Base-by-base conservation (phyloP, 331 rosid species). In the Prunus yedoensis region DNA sequence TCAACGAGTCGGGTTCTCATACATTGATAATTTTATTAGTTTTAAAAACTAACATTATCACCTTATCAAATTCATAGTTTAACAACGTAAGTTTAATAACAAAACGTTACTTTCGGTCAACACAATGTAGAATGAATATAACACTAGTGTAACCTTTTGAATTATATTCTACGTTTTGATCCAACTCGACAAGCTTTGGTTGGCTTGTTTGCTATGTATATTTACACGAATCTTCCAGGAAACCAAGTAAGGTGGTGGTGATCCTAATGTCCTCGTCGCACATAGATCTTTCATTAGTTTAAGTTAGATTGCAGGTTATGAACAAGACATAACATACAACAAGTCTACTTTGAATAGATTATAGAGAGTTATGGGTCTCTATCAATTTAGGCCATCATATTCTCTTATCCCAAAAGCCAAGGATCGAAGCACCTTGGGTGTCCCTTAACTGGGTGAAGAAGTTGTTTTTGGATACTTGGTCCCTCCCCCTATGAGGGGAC, bases 231-330 rank as follows among this genome's bases (percentile, higher is more conserved):
- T 14, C 74, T 57, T 28, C 32, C 21, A 73, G 71, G 73, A 70
- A 78, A 61, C 74, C 54, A 62, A 58, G 76, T 20, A 23, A 43
- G 63, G 68, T 72, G 76, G 67, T 23, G n/a, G 13, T 43, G 76
- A 72, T 41, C 50, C 68, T 43, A 50, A 72, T 72, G 76, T 73
- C 68, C 67, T 50, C 57, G 43, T 57, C 43, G 32, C 43, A 41
- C 76, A 21, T 13, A 17, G 32, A 8, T 54, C 65, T 38, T 54
- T 58, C 18, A 50, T 16, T 4, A 66, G 30, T 43, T 38, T 38
- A 38, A 16, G 68, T 4, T 50, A 16, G 74, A 69, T 50, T 50
- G 12, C 16, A 43, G 17, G 54, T 50, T 18, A 15, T 10, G 13
- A 15, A 18, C 7, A 30, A 23, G 8, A 72, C 76, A 43, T 23